A percentile compares a stretch with the other conserved stretches of the same genome.
phyloP scores from a whole-genome alignment of 2,329 filamentous ascomycete genomes.

The Trichoderma simmonsii region DNA sequence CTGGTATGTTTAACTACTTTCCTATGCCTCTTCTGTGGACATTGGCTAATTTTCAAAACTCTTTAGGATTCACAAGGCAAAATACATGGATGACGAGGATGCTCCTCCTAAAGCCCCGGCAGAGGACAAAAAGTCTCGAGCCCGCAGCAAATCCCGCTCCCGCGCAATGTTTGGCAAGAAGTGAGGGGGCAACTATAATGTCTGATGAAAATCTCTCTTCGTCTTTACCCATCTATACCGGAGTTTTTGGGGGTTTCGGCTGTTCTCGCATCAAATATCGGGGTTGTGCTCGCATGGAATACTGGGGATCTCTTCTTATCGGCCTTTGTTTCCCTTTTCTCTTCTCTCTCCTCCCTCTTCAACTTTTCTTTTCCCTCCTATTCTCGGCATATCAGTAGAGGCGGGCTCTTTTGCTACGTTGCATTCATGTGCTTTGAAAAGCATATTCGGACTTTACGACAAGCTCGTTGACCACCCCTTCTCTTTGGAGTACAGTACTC shows the following conservation, averaged over 20 bases:
- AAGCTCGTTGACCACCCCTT: neutral
- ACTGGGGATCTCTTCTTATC: constrained; percentile 7
- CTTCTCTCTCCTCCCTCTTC: neutral
- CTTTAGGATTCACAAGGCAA: constrained; percentile 89
- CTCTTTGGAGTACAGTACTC: neutral
- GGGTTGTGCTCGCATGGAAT: constrained; percentile 19
- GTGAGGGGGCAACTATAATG: constrained; percentile 22
- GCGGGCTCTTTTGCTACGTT: constrained; percentile 18
- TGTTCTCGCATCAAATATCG: constrained; percentile 23
- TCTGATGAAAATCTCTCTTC: constrained; percentile 31
- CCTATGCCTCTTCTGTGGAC: neutral
- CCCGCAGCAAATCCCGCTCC: constrained; percentile 71
- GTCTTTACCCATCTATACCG: constrained; percentile 31
- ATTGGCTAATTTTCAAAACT: neutral
- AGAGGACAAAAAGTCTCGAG: constrained; percentile 52
- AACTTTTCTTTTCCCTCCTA: neutral
- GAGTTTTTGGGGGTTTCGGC: constrained; percentile 30
- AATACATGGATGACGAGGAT: constrained; percentile 69
- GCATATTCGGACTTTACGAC: neutral
- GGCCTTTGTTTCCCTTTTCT: neutral
- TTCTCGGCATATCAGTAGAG: constrained; percentile 22
- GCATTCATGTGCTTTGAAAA: neutral
- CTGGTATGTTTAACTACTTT: constrained; percentile 63
- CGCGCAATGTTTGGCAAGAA: constrained; percentile 66
- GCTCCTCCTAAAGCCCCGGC: constrained; percentile 42